Conservation (phyloP, 2,329 filamentous ascomycete genomes). For the Epichloe typhina region DNA sequence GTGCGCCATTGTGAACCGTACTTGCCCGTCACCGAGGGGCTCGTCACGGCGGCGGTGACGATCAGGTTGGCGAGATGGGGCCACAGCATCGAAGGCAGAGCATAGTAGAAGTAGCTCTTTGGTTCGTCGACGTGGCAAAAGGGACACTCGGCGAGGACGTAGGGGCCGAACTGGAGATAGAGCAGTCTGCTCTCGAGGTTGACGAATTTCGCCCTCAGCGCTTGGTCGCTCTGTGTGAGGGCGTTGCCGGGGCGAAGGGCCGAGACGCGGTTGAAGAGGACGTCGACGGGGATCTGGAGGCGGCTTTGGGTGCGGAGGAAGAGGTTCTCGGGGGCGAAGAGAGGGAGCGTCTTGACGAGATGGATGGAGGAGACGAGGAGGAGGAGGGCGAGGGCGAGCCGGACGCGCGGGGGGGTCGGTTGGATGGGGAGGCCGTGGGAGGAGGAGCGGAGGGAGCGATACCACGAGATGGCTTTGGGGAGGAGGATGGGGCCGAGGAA, state of each 20-base stretch:
- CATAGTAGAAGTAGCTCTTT: conserved; percentile 65
- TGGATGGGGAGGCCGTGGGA: conserved; percentile 38
- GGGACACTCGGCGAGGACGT: conserved; percentile 58
- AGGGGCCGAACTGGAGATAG: conserved; percentile 73
- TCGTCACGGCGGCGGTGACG: conserved; percentile 61
- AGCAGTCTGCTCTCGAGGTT: conserved; percentile 61
- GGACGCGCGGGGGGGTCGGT: conserved; percentile 35
- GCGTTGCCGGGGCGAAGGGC: conserved; percentile 33
- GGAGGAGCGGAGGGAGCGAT: conserved; percentile 40
- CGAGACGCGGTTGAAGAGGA: conserved; percentile 66
- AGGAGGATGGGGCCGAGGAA: conserved; percentile 61
- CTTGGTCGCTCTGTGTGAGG: conserved; percentile 47
- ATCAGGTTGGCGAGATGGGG: conserved; percentile 73
- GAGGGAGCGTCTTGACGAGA: conserved; percentile 49
- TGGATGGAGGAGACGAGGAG: conserved; percentile 31
- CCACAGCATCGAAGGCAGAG: conserved; percentile 55
- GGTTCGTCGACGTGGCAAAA: conserved; percentile 68
- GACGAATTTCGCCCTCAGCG: conserved; percentile 54
- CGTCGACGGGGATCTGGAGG: conserved; percentile 71
- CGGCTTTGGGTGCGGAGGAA: conserved; percentile 67
- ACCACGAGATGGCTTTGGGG: conserved; percentile 51
- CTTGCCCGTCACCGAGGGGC: conserved; percentile 47
- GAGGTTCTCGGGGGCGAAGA: conserved; percentile 65
- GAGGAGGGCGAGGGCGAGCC: conserved; percentile 48
- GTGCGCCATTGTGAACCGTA: conserved; percentile 57